Conservation (phyloP, 2,329 filamentous ascomycete genomes). For the Apiospora aurea region DNA sequence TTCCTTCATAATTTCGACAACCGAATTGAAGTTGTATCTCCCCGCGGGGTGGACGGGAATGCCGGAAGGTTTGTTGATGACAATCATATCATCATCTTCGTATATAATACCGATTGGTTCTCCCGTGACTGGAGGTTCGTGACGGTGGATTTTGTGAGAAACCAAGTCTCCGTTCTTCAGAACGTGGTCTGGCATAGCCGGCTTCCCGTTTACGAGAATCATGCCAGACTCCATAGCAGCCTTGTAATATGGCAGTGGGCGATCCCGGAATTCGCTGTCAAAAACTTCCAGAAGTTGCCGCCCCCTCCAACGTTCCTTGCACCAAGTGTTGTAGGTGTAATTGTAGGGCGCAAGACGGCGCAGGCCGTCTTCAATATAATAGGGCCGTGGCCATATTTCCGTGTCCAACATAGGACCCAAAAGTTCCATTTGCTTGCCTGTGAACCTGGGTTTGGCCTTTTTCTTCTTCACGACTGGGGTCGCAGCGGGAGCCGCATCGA, state of each 20-base stretch:
- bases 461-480: conserved; percentile 24
- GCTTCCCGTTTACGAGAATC: conserved; percentile 81
- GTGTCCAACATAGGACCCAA: conserved; percentile 38
- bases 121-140: conserved; percentile 90
- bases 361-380: conserved; percentile 83
- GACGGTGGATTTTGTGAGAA: conserved; percentile 91
- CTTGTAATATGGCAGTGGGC: conserved; percentile 86
- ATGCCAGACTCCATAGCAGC: conserved; percentile 80
- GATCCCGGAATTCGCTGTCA: conserved; percentile 88
- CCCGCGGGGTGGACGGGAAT: conserved; percentile 95
- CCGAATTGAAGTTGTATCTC: conserved; percentile 93
- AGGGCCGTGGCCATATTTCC: conserved; percentile 67
- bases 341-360: conserved; percentile 87
- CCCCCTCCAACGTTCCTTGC: conserved; percentile 92
- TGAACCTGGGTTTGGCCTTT: conserved; percentile 27
- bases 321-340: conserved; percentile 93
- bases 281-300: conserved; percentile 86
- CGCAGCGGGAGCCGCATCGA: conserved; percentile 22
- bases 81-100: conserved; percentile 91
- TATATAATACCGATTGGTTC: conserved; percentile 83
- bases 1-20: conserved; percentile 90
- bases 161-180: conserved; percentile 91
- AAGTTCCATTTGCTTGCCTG: conserved; percentile 26
- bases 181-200: conserved; percentile 70
- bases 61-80: conserved; percentile 96